Evolutionary conservation across 345 rosid genomes (phyloP), one percentile per base, ranked within the genome.

Genomic region (Salix udensis): DNA sequence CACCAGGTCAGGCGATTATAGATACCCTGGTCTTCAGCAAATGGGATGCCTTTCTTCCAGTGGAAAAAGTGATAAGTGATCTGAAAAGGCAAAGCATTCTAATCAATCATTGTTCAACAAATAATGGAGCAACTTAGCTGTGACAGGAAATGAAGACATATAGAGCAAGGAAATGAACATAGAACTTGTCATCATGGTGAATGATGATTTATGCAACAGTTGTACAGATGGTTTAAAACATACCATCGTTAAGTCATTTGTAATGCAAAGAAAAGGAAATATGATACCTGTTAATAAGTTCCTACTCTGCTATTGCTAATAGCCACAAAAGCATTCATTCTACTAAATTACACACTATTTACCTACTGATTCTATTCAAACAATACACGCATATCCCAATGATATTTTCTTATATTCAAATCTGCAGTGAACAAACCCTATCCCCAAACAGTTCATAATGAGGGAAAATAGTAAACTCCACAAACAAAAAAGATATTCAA

Each of bases 21-120:
- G 82, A 96, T 94, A n/a, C 99, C 98, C 78, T 96, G 99, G 78
- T 96, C 99, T 23, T 96, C 99, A 21, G 89, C 90, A 81, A 96
- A 96, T 4, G 99, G 99, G 5, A 98, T 96, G 78, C 99, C 99
- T 82, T 96, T 93, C 93, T 91, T 92, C 98, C 98, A 96, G 85
- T 96, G 99, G 77, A 96, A 96, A 88, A 86, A 92, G 80, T 93
- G 99, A 82, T 92, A 96, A 21, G 97, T 96, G 67, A 96, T 82
- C 98, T 96, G 88, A 70, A 80, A 74, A 68, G 71, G 71, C 61
- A 39, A 74, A 73, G 28, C 71, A 83, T 74, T 28, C 13, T 28
- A 48, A 30, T 79, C 71, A 74, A 53, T 77, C 19, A 18, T 8
- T 24, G 60, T 76, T 70, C 73, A 55, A 37, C 42, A 34, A 82